Percentiles rank a stretch among this genome's conserved stretches.
Conservation (phyloP, 2,329 filamentous ascomycete species). For the Hypoxylon sp. region DNA sequence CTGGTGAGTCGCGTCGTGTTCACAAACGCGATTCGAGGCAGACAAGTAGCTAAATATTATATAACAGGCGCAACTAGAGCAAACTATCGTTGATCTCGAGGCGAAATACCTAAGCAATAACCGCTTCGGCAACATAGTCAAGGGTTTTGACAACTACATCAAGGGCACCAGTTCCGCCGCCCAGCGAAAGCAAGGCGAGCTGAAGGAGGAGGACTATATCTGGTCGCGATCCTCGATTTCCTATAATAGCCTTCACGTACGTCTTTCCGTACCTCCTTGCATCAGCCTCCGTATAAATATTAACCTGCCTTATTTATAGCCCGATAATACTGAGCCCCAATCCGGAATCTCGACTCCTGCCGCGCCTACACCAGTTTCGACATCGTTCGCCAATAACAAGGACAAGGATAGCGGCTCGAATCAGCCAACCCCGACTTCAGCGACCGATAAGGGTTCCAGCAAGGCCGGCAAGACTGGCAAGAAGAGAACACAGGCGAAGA, state of each 20-base stretch:
- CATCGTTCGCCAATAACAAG: constrained; percentile 62
- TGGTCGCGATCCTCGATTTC: constrained; percentile 78
- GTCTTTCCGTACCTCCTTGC: constrained; percentile 37
- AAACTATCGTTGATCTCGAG: constrained; percentile 87
- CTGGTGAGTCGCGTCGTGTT: constrained; percentile 43
- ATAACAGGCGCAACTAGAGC: constrained; percentile 74
- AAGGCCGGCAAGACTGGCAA: constrained; percentile 55
- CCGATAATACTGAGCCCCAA: constrained; percentile 62
- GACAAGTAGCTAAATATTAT: constrained; percentile 4
- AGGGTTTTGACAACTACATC: constrained; percentile 98
- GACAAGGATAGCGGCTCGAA: constrained; percentile 61
- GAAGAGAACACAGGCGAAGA: constrained; percentile 70
- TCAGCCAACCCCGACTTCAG: constrained; percentile 70
- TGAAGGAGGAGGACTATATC: constrained; percentile 79
- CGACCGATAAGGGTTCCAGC: constrained; percentile 55
- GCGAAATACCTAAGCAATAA: constrained; percentile 92
- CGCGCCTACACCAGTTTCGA: constrained; percentile 70
- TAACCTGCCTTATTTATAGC: constrained; percentile 32
- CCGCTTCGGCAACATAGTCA: constrained; percentile 92
- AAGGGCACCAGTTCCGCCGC: constrained; percentile 81
- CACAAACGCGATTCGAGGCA: neutral
- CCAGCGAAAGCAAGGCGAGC: constrained; percentile 74
- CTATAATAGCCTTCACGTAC: constrained; percentile 64
- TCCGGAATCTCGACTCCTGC: constrained; percentile 62
- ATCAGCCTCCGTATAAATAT: neutral